Evolutionary conservation across 805 yeast species (phyloP).

Genomic region (Starmerella cellae): DNA sequence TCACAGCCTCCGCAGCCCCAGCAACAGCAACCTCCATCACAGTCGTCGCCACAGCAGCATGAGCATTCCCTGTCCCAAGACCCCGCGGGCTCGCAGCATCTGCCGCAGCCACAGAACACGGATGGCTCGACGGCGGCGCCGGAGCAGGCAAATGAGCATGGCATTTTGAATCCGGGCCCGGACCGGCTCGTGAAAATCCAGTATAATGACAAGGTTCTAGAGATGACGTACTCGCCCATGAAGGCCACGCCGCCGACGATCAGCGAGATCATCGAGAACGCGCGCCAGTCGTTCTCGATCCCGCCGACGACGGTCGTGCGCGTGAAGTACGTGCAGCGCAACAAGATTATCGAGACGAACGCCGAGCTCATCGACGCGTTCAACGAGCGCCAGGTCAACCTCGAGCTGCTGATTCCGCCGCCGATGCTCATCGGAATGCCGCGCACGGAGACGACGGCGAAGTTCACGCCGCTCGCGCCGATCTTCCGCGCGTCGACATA

Average conservation of each 20-base stretch:
- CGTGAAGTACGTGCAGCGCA: slow-evolving; percentile 27
- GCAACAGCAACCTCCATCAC: background rate
- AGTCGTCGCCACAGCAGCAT: background rate
- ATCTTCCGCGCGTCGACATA: slow-evolving; percentile 7
- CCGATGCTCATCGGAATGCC: slow-evolving; percentile 16
- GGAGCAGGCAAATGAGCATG: background rate
- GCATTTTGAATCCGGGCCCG: slow-evolving; percentile 2
- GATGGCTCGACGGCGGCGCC: background rate
- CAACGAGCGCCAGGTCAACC: slow-evolving; percentile 29
- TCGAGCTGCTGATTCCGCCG: slow-evolving; percentile 32
- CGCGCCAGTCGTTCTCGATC: slow-evolving; percentile 57
- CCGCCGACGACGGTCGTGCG: slow-evolving; percentile 29
- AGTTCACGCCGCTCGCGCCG: slow-evolving; percentile 17
- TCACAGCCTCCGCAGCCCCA: background rate
- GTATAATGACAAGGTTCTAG: slow-evolving; percentile 30
- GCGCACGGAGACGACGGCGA: background rate
- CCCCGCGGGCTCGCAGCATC: background rate
- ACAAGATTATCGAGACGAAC: slow-evolving; percentile 32
- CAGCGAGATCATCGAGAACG: slow-evolving; percentile 65
- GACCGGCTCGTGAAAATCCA: slow-evolving; percentile 26
- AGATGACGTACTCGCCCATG: slow-evolving; percentile 50
- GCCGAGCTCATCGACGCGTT: slow-evolving; percentile 38
- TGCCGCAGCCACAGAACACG: background rate
- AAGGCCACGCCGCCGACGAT: slow-evolving; percentile 71
- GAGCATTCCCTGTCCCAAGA: background rate